A percentile compares a stretch with the other conserved stretches of the same genome.
phyloP scores from a whole-genome alignment of 768 basidiomycete species.

The Grammothele lineata region DNA sequence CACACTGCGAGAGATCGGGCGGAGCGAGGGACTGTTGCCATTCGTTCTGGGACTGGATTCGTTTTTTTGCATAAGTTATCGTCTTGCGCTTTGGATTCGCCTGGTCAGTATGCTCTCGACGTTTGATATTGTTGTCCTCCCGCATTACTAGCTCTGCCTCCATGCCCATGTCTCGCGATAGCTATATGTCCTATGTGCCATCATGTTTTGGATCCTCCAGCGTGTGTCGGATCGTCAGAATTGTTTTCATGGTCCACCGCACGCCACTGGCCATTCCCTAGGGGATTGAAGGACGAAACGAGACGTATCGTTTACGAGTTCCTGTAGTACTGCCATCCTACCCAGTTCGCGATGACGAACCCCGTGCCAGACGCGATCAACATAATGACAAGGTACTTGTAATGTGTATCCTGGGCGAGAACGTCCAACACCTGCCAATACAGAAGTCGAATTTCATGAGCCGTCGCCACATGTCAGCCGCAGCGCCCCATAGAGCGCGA shows the following conservation, averaged over 20 bases:
- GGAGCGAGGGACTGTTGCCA: constrained; percentile 4
- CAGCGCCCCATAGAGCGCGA: too few relatives aligned
- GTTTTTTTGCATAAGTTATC: not conserved
- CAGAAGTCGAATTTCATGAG: too few relatives aligned
- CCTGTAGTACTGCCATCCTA: constrained; percentile 96
- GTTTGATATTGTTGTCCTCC: constrained; percentile 2
- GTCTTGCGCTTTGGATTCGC: not conserved
- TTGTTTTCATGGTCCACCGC: too few relatives aligned
- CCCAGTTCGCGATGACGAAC: constrained; percentile 98
- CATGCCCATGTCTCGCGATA: not conserved
- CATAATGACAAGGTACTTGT: constrained; percentile 83
- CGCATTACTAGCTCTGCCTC: too few relatives aligned
- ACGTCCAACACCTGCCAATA: constrained; percentile 65
- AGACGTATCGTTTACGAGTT: constrained; percentile 72
- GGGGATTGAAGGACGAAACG: too few relatives aligned
- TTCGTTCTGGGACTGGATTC: constrained; percentile 5
- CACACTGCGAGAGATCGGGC: not conserved
- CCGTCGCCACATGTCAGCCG: too few relatives aligned
- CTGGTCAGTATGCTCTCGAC: constrained; percentile 6
- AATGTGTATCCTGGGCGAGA: constrained; percentile 73
- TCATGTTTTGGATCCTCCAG: too few relatives aligned
- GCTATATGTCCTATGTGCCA: constrained; percentile 9
- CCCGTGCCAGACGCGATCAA: constrained; percentile 79
- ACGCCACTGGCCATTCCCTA: too few relatives aligned
- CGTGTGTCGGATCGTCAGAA: too few relatives aligned